Base-by-base conservation (phyloP, 345 rosid species). In the Aquilaria sinensis region DNA sequence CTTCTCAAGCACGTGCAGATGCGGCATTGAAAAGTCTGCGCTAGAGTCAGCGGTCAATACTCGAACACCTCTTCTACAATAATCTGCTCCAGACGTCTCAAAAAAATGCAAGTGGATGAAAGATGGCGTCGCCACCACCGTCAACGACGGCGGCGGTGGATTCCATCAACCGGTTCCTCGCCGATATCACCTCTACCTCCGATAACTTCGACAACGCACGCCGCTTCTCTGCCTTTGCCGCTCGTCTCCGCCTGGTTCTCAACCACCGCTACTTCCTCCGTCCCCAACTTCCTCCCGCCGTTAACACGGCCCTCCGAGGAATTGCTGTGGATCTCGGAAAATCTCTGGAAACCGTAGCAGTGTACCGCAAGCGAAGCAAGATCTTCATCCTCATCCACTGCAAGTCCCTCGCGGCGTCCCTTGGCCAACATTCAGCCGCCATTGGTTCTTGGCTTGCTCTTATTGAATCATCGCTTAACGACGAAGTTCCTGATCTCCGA, bases 391-490 rank as follows among this genome's bases (percentile, higher is more conserved):
- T 79, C 37, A 68, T 76, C 60, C 59, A 71, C 51, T 76, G 74
- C 60, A 50, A 62, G n/a, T 55, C 76, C 12, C 70, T 79, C 5
- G 53, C 60, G 9, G 66, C 63, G 15, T 65, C 74, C 2, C 74
- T 76, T 12, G 72, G 62, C 59, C 58, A 76, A 31, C 65, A 43
- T 47, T 68, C 76, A 43, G 33, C 50, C 1, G 72, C 76, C n/a
- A 73, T 73, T 50, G 76, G 66, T 9, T 63, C 74, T 15, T 79
- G 82, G 78, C 76, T 74, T 9, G 64, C 73, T n/a, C 60, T 78
- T 29, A 69, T 69, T 23, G 78, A 68, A 30, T 67, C 80, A 13
- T 68, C 78, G 37, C 60, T 75, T 37, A 37, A 49, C 41, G 55
- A 79, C 46, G 46, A 75, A 51, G 47, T 57, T 53, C 66, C 78